Conservation (phyloP, 306 rosid genomes). For the Comarum palustre region DNA sequence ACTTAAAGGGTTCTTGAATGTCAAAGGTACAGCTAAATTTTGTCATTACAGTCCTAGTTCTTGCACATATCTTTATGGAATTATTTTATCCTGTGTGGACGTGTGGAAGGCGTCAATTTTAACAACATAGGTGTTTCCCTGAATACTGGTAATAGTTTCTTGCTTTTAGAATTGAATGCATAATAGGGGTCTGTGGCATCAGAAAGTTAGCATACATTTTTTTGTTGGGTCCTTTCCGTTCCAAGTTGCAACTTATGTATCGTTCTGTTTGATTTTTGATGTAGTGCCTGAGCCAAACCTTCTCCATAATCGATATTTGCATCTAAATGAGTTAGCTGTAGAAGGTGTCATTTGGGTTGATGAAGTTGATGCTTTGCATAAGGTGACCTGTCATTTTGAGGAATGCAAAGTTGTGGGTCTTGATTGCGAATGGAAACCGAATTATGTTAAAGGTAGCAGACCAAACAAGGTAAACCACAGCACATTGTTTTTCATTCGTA, state of each 20-base stretch:
- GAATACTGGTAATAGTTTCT: not conserved
- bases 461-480: conserved; percentile 68
- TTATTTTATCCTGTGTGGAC: not conserved
- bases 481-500: not conserved
- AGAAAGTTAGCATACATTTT: not conserved
- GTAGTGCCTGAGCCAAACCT: conserved; percentile 58
- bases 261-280: not conserved
- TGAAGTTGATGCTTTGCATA: conserved; percentile 51
- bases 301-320: conserved; percentile 53
- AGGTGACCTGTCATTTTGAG: conserved; percentile 66
- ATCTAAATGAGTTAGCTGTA: conserved; percentile 54
- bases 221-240: not conserved
- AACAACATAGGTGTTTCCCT: not conserved
- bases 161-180: not conserved
- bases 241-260: conserved; percentile 11
- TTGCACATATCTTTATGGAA: not conserved
- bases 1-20: conserved; percentile 55
- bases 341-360: conserved; percentile 79
- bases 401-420: conserved; percentile 76
- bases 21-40: conserved; percentile 45
- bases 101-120: not conserved
- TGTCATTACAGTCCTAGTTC: not conserved
- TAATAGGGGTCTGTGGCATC: not conserved
- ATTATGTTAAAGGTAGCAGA: conserved; percentile 63
- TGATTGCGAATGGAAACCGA: conserved; percentile 99